phyloP scores from a whole-genome alignment of 2,329 filamentous ascomycete genomes.

The Ceratocystis albifundus region DNA sequence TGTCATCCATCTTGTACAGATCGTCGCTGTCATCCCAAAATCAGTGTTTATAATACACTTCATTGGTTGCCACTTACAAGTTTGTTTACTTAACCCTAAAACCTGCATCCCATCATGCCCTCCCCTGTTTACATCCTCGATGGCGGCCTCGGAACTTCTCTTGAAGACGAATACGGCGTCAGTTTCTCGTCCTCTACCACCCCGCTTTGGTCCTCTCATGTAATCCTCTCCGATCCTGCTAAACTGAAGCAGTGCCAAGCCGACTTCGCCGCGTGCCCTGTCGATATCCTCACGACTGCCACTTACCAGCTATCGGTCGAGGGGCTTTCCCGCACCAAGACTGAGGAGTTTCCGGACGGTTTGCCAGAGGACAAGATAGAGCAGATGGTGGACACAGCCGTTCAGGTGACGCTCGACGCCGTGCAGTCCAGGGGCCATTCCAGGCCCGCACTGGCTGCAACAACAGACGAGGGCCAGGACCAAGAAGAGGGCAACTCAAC shows the following conservation, averaged over 20 bases:
- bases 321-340: slow-evolving; percentile 44
- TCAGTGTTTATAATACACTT: no score
- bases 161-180: slow-evolving; percentile 45
- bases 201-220: slow-evolving; percentile 57
- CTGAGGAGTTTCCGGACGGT: slow-evolving; percentile 34
- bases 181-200: slow-evolving; percentile 39
- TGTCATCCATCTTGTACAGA: no score
- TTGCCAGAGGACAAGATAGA: slow-evolving; percentile 27
- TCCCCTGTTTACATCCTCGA: slow-evolving; percentile 43
- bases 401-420: slow-evolving; percentile 35
- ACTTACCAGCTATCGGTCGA: slow-evolving; percentile 54
- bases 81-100: background rate
- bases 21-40: no score
- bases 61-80: no score
- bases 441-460: no score
- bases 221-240: slow-evolving; percentile 43
- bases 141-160: slow-evolving; percentile 55
- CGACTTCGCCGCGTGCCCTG: slow-evolving; percentile 45
- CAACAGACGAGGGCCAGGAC: no score
- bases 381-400: slow-evolving; percentile 33
- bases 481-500: background rate
- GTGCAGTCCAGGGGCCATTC: slow-evolving; percentile 11
- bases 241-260: slow-evolving; percentile 45
- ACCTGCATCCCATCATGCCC: background rate
- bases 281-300: slow-evolving; percentile 53